Percentiles rank a stretch among this genome's conserved stretches.
These are phyloP conservation scores for Populus ilicifolia DNA, from an alignment of 345 rosid species.

Conservation along the genomic window DNA sequence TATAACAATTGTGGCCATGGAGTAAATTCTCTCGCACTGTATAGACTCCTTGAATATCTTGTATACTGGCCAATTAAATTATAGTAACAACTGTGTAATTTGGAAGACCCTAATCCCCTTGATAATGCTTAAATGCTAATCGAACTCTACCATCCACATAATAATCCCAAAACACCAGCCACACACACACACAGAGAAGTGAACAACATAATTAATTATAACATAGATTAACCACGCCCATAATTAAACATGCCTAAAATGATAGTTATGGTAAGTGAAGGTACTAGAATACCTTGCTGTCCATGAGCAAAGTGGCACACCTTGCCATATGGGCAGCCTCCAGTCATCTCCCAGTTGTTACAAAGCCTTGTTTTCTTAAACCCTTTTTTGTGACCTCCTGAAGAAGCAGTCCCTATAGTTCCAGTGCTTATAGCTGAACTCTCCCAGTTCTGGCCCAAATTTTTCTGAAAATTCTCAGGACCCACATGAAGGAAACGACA, in stretches of 20 bases:
- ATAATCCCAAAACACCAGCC: too few species aligned
- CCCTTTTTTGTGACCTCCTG: background rate
- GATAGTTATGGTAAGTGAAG: background rate
- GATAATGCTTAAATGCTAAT: too few species aligned
- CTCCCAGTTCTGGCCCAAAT: background rate
- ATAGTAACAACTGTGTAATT: too few species aligned
- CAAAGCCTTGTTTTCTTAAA: conserved; percentile 16
- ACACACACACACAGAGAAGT: too few species aligned
- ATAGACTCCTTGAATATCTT: too few species aligned
- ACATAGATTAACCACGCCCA: too few species aligned
- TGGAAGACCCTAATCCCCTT: too few species aligned
- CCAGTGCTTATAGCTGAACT: background rate
- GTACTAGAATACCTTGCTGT: conserved; percentile 7
- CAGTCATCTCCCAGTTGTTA: conserved; percentile 13
- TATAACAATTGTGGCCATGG: too few species aligned
- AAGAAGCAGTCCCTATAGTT: background rate
- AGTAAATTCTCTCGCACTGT: too few species aligned
- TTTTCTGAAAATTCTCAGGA: background rate
- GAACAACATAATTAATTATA: too few species aligned
- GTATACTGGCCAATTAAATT: too few species aligned
- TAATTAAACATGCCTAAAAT: background rate
- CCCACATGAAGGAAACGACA: conserved; percentile 15
- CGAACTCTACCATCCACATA: too few species aligned
- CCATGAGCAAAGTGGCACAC: conserved; percentile 22
- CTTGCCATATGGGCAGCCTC: conserved; percentile 17